Conservation (phyloP, 1,284 basidiomycete genomes). For the Microbotryomycetes sp. region DNA sequence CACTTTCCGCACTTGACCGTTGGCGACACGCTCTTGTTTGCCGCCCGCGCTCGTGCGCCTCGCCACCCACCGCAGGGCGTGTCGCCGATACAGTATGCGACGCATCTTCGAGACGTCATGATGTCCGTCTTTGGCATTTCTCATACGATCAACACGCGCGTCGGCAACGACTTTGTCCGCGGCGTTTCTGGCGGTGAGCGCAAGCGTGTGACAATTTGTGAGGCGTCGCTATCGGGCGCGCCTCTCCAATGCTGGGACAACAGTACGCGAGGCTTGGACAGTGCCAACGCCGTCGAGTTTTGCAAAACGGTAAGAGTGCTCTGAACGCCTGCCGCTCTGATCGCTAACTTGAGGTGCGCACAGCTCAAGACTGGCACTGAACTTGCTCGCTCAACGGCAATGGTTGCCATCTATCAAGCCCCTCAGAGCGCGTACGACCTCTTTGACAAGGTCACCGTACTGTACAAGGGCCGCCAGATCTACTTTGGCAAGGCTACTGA, state of each 20-base stretch:
- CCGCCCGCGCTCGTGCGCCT: slow-evolving; percentile 32
- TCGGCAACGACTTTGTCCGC: slow-evolving; percentile 51
- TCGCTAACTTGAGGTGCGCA: too few relatives aligned
- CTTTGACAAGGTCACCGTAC: slow-evolving; percentile 58
- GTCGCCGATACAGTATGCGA: slow-evolving; percentile 10
- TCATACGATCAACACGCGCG: slow-evolving; percentile 53
- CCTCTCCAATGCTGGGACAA: slow-evolving; percentile 35
- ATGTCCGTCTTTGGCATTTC: slow-evolving; percentile 35
- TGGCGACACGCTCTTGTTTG: slow-evolving; percentile 50
- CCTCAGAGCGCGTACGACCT: slow-evolving; percentile 54
- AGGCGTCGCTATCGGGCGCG: slow-evolving; percentile 45
- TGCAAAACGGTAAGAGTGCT: slow-evolving; percentile 49
- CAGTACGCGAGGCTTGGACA: slow-evolving; percentile 66
- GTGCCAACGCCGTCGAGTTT: slow-evolving; percentile 52
- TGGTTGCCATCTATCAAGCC: slow-evolving; percentile 49
- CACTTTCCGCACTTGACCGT: slow-evolving; percentile 52
- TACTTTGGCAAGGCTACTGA: slow-evolving; percentile 66
- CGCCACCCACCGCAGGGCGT: slow-evolving; percentile 14
- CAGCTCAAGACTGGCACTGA: slow-evolving; percentile 35
- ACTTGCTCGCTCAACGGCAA: slow-evolving; percentile 26
- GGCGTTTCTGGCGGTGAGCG: slow-evolving; percentile 52
- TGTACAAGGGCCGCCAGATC: slow-evolving; percentile 73
- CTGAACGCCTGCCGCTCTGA: too few relatives aligned
- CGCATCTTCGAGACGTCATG: slow-evolving; percentile 18
- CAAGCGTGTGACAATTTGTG: slow-evolving; percentile 44